Base-by-base conservation (phyloP, 495 filamentous ascomycete genomes). In the Trichoderma parareesei region DNA sequence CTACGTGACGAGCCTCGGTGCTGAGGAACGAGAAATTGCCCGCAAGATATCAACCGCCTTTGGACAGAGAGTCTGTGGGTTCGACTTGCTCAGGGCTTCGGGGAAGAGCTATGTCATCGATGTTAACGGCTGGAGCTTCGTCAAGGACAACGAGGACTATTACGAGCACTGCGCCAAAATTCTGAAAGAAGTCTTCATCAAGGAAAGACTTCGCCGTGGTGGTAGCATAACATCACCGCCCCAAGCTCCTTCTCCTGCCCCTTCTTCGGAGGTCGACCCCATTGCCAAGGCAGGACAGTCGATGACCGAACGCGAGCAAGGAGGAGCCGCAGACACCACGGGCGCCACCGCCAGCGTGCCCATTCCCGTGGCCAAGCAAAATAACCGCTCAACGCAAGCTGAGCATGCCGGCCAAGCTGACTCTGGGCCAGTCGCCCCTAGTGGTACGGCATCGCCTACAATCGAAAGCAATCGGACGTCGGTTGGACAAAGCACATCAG, bases 71-170 rank as follows among this genome's bases (percentile, higher is more conserved):
- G 92, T 99, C 14, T 99, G 94, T 73, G 94, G 94, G 4, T 99
- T 99, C 72, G 94, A 99, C 73, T 83, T 99, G 70, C 83, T 99
- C 63, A 87, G 94, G 18, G 89, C 90, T 3, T 87, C 84, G 37
- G 90, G 90, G 16, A 91, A 88, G 75, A 98, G 93, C 74, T 98
- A 90, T 76, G 94, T 99, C 14, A 98, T 99, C 67, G 94, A 99
- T 71, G 95, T 99, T 66, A 99, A 99, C 74, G 94, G 94, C 18
- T 99, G 94, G 94, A 97, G 93, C 71, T 99, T 99, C 71, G 94
- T 99, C 71, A 99, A 99, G 75, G 94, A 99, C 75, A 99, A 99
- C 71, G 92, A 97, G 57, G 92, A 95, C 59, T 99, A 99, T 70
- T 99, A 99, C 70, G 90, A 98, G 70, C 90, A 90, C 70, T 93